These are phyloP conservation scores for Talaromyces sp. DNA, from an alignment of 2,329 filamentous ascomycete genomes.

Conservation along the genomic window DNA sequence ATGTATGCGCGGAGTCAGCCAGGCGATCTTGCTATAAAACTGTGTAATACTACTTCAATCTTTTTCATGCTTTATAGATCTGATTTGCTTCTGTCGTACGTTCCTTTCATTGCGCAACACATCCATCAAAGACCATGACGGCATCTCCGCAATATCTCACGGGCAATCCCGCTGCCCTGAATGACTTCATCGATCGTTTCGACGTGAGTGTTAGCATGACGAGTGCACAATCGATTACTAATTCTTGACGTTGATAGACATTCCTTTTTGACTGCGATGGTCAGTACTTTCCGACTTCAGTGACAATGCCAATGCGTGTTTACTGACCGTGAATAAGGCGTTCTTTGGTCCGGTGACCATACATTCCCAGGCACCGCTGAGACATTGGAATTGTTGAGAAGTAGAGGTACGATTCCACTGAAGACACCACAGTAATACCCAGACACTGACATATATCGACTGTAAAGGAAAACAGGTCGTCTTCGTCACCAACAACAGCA, in stretches of 20 bases:
- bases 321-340: conserved; percentile 60
- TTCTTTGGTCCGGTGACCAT: conserved; percentile 93
- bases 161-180: conserved; percentile 72
- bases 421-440: neutral
- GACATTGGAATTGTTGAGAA: conserved; percentile 77
- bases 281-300: conserved; percentile 42
- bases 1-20: neutral
- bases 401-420: conserved; percentile 58
- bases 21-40: neutral
- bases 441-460: conserved; percentile 13
- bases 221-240: conserved; percentile 19
- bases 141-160: conserved; percentile 61
- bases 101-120: neutral
- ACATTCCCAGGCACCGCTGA: conserved; percentile 81
- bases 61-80: neutral
- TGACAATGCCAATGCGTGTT: conserved; percentile 21
- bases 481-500: conserved; percentile 99
- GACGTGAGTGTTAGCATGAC: conserved; percentile 64
- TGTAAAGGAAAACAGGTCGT: conserved; percentile 77
- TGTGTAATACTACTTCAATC: neutral
- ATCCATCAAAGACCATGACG: neutral
- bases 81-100: neutral
- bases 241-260: conserved; percentile 54
- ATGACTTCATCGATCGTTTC: conserved; percentile 82
- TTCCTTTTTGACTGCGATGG: conserved; percentile 98